Evolutionary conservation across 768 basidiomycete species (phyloP).

Genomic region (Nevesoporus exiguus): DNA sequence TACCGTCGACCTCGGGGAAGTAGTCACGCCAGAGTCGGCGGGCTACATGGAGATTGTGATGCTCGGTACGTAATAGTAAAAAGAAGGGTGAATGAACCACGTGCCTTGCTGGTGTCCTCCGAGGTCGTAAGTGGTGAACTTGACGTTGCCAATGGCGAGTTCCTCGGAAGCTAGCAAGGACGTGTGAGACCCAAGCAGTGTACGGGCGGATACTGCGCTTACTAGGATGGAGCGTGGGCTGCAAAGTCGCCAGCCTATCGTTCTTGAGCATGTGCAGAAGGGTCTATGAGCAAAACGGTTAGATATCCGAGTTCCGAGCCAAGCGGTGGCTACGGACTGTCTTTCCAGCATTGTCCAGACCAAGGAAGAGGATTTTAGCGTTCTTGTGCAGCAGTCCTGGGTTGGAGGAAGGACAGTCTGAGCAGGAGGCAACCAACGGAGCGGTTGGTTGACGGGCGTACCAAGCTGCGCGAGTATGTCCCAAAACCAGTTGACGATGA

Average conservation of each 20-base stretch:
- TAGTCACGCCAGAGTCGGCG: conserved; percentile 99
- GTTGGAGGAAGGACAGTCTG: neutral
- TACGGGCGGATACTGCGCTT: conserved; percentile 27
- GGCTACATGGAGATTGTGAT: conserved; percentile 41
- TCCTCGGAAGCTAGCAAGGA: conserved; percentile 84
- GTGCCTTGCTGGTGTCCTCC: conserved; percentile 96
- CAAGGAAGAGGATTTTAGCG: conserved; percentile 98
- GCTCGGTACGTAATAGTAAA: neutral
- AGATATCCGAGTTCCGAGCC: neutral
- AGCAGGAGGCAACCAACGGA: neutral
- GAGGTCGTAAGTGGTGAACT: conserved; percentile 98
- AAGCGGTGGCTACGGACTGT: conserved; percentile 57
- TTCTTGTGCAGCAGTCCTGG: conserved; percentile 93
- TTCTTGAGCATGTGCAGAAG: conserved; percentile 99
- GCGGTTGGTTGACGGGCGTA: conserved; percentile 35
- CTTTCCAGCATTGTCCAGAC: conserved; percentile 98
- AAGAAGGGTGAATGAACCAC: conserved; percentile 12
- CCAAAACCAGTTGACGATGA: conserved; percentile 94
- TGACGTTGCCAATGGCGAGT: conserved; percentile 96
- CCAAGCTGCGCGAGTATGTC: conserved; percentile 92
- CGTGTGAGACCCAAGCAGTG: conserved; percentile 3
- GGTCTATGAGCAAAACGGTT: conserved; percentile 50
- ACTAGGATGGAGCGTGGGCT: conserved; percentile 99
- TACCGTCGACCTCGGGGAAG: conserved; percentile 99
- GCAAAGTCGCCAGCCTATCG: conserved; percentile 93